Base-by-base conservation (phyloP, 2,329 filamentous ascomycete genomes). In the Fusarium goolgardi region DNA sequence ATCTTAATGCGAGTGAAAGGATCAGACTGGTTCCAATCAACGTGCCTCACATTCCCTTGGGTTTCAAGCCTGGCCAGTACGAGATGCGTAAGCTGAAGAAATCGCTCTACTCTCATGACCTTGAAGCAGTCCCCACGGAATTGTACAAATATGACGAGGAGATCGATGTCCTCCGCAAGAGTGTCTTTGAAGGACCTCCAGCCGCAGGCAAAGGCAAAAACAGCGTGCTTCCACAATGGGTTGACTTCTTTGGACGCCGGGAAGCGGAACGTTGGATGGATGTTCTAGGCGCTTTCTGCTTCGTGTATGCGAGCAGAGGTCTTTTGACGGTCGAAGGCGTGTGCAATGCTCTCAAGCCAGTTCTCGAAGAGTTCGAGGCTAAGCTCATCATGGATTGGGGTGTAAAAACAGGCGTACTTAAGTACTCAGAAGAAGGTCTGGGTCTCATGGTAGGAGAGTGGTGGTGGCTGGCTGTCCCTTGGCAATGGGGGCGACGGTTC, bases 61-160 rank as follows among this genome's bases (percentile, higher is more conserved):
- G 91, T 2, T 91, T 93, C 72, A 85, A 87, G 54, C 89, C 90
- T 10, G 87, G 87, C 18, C 88, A 91, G 67, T 94, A 94, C 76
- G 88, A 91, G 72, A 90, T 88, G 23, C 84, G 90, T 56, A 87
- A 87, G 59, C 89, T 90, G 65, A 86, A 91, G 35, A 90, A 90
- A 69, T 83, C 83, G 34, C 87, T 88, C 70, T 84, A 92, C 50
- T 85, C 87, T 67, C 93, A 92, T 76, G 82, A 84, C 34, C 12
- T 93, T 35, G 82, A 86, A 43, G 82, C 89, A 21, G 78, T 82
- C 2, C 88, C 89, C 2, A 91, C 89, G 0, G 91, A 90, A 69
- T 75, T 66, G 0, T 94, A 93, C 75, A 72, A 85, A 16, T 87
- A 82, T 71, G 83, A 88, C 49, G 82, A 86, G 25, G 79, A 84